These are phyloP conservation scores for Linnemannia zychae DNA, from an alignment of 192 early-diverging fungal species.

Conservation along the genomic window DNA sequence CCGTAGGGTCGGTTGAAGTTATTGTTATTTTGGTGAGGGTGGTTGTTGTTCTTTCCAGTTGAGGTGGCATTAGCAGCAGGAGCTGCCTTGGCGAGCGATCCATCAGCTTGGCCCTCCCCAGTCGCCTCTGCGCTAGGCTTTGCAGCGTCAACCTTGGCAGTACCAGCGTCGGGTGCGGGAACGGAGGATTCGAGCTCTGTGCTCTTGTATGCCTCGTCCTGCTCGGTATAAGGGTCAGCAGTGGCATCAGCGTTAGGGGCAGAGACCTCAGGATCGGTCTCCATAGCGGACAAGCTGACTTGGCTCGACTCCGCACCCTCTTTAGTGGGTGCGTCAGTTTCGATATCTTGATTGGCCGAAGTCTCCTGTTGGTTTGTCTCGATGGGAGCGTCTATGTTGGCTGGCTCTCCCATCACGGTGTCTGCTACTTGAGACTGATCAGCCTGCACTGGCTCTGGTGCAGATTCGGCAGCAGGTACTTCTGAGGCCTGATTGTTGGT, in stretches of 20 bases:
- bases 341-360: neutral
- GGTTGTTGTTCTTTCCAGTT: conserved; percentile 17
- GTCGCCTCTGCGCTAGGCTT: neutral
- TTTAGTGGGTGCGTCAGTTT: neutral
- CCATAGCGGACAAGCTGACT: conserved; percentile 14
- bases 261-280: conserved; percentile 15
- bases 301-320: neutral
- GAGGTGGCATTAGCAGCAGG: neutral
- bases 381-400: neutral
- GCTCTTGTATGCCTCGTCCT: conserved; percentile 26
- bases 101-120: conserved; percentile 11
- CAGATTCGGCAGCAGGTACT: conserved; percentile 11
- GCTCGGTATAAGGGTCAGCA: conserved; percentile 31
- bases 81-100: conserved; percentile 6
- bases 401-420: neutral
- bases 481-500: conserved; percentile 1
- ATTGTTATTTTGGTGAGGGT: neutral
- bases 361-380: conserved; percentile 3
- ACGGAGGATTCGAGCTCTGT: conserved; percentile 23
- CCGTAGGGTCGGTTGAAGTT: conserved; percentile 14
- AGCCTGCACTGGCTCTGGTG: neutral
- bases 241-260: neutral
- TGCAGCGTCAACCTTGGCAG: neutral
- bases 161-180: conserved; percentile 15
- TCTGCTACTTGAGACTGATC: neutral